A percentile compares a stretch with the other conserved stretches of the same genome.
phyloP scores from a whole-genome alignment of 2,329 filamentous ascomycete genomes.

The Pyrenochaeta sp. region DNA sequence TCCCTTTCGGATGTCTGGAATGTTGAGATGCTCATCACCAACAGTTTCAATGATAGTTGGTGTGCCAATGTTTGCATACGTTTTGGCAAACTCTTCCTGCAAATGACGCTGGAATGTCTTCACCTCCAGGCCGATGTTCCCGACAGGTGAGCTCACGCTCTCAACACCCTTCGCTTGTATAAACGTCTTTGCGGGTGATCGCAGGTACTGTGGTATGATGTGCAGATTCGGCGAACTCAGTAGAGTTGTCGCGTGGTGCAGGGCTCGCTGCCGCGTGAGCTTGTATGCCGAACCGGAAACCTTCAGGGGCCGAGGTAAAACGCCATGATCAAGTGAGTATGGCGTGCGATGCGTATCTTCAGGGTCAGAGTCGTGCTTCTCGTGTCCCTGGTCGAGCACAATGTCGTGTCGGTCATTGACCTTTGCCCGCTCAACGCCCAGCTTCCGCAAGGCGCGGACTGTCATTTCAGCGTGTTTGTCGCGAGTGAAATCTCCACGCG shows the following conservation, averaged over 20 bases:
- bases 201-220: conserved; percentile 73
- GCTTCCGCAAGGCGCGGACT: conserved; percentile 74
- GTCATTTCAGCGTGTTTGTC: conserved; percentile 94
- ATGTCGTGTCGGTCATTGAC: conserved; percentile 96
- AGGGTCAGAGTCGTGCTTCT: conserved; percentile 33
- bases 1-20: conserved; percentile 67
- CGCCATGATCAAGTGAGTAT: conserved; percentile 48
- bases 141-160: conserved; percentile 85
- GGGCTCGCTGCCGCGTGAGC: conserved; percentile 77
- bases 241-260: conserved; percentile 94
- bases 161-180: conserved; percentile 87
- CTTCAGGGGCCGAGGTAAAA: conserved; percentile 64
- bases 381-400: conserved; percentile 68
- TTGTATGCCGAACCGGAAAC: conserved; percentile 96
- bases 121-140: conserved; percentile 73
- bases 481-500: conserved; percentile 77
- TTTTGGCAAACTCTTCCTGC: conserved; percentile 66
- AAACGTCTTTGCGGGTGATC: conserved; percentile 78
- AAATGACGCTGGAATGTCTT: conserved; percentile 56
- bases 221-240: conserved; percentile 78
- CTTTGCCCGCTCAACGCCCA: conserved; percentile 67
- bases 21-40: conserved; percentile 61
- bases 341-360: conserved; percentile 56
- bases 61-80: conserved; percentile 65
- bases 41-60: conserved; percentile 56